Evolutionary conservation across 306 rosid species (phyloP).

Genomic region (Vigna hirtella): DNA sequence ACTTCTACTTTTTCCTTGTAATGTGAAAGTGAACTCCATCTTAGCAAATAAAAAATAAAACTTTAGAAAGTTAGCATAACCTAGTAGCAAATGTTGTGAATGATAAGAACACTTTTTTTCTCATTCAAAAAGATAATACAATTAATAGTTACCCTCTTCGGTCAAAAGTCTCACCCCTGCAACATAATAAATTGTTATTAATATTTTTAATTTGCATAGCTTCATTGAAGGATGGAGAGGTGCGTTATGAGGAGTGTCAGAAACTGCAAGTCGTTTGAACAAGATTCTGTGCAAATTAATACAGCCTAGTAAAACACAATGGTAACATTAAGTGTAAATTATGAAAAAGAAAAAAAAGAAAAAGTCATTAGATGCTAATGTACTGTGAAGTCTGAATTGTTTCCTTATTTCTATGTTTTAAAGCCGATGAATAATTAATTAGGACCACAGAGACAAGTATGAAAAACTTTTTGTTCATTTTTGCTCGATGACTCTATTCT

Average conservation of each 20-base stretch:
- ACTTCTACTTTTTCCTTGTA: no score
- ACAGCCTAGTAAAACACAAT: not conserved
- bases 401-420: conserved; percentile 26
- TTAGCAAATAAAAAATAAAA: no score
- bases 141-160: not conserved
- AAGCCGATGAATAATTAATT: not conserved
- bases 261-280: not conserved
- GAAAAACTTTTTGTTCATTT: conserved; percentile 31
- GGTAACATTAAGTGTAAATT: not conserved
- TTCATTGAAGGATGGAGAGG: not conserved
- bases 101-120: not conserved
- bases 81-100: not conserved
- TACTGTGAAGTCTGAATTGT: not conserved
- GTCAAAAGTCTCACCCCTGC: conserved; percentile 16
- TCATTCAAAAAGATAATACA: not conserved
- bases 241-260: not conserved
- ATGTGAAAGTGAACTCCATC: no score
- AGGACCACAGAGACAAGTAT: conserved; percentile 40
- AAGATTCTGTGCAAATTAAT: not conserved
- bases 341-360: not conserved
- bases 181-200: conserved; percentile 4
- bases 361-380: not conserved
- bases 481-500: conserved; percentile 40
- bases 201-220: not conserved
- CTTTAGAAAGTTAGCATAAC: no score